Evolutionary conservation across 352 stramenopile species (phyloP), one percentile per base, ranked within the genome.

Genomic region (Phytophthora palmivora): DNA sequence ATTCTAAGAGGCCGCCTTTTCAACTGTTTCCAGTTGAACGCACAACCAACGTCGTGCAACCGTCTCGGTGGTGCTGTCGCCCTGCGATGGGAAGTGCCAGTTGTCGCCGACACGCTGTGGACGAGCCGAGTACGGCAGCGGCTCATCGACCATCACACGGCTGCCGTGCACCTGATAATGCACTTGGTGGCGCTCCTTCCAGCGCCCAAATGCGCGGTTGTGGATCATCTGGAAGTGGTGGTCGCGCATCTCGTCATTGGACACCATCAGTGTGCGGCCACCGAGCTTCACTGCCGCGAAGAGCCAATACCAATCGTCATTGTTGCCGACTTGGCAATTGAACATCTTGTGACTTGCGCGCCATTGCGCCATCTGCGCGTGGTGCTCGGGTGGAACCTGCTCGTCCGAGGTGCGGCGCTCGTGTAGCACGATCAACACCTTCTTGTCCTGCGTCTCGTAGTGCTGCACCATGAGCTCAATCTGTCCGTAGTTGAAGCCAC

Each of bases 291-390:
- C 84, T 6, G 94, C 95, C 4, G 96, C 95, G 71, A 98, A 98
- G 66, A 99, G 89, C 97, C 97, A 99, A 79, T 98, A 99, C 97
- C 96, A 99, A 87, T 99, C 97, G 84, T 99, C 97, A 62, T 99
- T 99, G 84, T 98, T 98, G 28, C 96, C 94, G 12, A 61, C 69
- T 14, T 90, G 81, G 70, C 96, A 98, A 42, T 97, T 92, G 82
- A 97, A 99, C 67, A 99, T 91, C 14, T 91, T 68, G 42, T 73
- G 72, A 42, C 76, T 71, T 11, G 80, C 51, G 16, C 79, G 75
- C 92, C 94, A 98, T 33, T 65, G 39, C 50, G 88, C 67, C 21
- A 98, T 59, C 58, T 97, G 84, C 2, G 60, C 57, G 32, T 78
- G 72, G 53, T 90, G 79, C 66, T 87, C 84, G 22, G 70, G 55